Evolutionary conservation across 306 rosid genomes (phyloP).

Genomic region (Cicer yamashitae): DNA sequence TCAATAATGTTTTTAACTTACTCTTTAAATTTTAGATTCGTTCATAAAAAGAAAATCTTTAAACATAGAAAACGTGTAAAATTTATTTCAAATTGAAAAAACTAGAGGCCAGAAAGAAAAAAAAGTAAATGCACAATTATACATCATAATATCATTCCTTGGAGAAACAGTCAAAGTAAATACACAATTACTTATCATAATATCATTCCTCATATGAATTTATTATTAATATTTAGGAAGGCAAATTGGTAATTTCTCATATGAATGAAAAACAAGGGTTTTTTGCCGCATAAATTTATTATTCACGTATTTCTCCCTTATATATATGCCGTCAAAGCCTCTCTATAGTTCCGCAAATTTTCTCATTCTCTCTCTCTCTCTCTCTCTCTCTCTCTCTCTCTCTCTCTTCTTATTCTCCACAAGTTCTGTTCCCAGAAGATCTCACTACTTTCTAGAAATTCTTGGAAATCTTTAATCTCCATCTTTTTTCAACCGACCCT

Average conservation of each 20-base stretch:
- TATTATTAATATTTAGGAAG: not conserved
- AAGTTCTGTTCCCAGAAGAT: not conserved
- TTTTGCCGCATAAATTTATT: conserved; percentile 53
- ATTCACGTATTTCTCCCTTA: conserved; percentile 11
- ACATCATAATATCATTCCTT: too few species aligned
- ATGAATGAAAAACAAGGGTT: not conserved
- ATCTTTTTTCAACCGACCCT: not conserved
- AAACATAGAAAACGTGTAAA: too few species aligned
- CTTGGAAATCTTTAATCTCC: not conserved
- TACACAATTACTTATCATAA: too few species aligned
- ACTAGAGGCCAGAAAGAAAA: too few species aligned
- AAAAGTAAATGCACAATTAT: too few species aligned
- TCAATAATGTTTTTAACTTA: too few species aligned
- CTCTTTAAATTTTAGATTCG: too few species aligned
- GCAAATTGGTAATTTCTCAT: conserved; percentile 11
- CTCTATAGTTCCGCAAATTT: not conserved
- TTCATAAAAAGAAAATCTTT: too few species aligned
- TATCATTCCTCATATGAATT: too few species aligned
- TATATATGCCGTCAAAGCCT: conserved; percentile 51
- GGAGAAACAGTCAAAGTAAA: too few species aligned
- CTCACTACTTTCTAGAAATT: not conserved
- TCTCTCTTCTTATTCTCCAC: conserved; percentile 4
- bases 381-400: conserved; percentile 21
- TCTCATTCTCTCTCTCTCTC: not conserved
- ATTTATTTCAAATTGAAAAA: too few species aligned